These are phyloP conservation scores for Wallacemonas rigidus DNA, from an alignment of 208 protist genomes.

Conservation along the genomic window DNA sequence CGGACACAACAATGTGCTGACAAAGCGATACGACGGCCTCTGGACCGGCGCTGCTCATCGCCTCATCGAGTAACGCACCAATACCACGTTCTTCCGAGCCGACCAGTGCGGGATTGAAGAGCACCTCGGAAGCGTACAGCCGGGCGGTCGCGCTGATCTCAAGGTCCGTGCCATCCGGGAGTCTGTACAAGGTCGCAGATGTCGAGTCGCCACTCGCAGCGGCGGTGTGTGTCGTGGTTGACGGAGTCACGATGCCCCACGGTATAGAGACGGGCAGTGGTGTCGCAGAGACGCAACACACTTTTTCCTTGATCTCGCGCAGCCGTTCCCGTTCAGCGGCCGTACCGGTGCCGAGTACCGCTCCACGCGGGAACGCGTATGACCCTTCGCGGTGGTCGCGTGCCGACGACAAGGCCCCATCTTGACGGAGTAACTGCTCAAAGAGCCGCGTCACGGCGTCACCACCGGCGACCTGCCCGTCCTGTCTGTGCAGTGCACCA, in stretches of 20 bases:
- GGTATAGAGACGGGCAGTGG: constrained; percentile 11
- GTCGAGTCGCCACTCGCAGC: not conserved
- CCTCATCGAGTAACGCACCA: constrained; percentile 66
- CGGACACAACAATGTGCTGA: constrained; percentile 87
- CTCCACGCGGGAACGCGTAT: not conserved
- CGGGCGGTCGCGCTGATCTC: constrained; percentile 45
- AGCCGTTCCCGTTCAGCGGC: constrained; percentile 47
- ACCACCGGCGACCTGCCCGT: constrained; percentile 40
- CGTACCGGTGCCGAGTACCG: constrained; percentile 31
- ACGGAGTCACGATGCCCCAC: not conserved
- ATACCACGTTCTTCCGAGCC: constrained; percentile 67
- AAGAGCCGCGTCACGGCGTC: constrained; percentile 55
- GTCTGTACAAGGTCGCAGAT: constrained; percentile 26
- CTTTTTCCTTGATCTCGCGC: constrained; percentile 48
- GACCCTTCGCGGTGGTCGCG: not conserved
- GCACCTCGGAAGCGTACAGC: constrained; percentile 63
- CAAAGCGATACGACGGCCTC: constrained; percentile 67
- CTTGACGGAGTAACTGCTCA: constrained; percentile 42
- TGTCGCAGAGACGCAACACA: constrained; percentile 34
- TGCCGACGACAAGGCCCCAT: constrained; percentile 21
- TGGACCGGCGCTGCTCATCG: constrained; percentile 55
- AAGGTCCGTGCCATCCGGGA: constrained; percentile 84
- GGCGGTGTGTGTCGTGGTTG: not conserved
- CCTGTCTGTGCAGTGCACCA: constrained; percentile 47
- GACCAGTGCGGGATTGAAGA: constrained; percentile 79